Evolutionary conservation across 495 filamentous ascomycete species (phyloP), one percentile per base, ranked within the genome.

Genomic region (Xylaria nigripes): DNA sequence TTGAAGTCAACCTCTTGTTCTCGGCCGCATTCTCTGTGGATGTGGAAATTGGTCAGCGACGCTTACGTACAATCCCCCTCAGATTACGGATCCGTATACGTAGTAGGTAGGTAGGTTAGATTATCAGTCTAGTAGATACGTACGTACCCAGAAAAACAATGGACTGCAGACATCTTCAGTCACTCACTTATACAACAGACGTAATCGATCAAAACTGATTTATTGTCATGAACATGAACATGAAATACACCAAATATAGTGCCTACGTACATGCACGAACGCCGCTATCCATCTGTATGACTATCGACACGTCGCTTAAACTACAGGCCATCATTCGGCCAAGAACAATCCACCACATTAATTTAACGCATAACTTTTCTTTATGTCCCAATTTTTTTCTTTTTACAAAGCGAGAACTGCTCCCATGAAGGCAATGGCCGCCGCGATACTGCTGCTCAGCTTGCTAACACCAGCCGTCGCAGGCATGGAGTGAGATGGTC

Each of bases 401-500:
- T n/a, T 34, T 55, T 50, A 55, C 53, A 68, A 47, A 18, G 58
- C 54, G 19, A 61, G 51, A 16, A 63, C 54, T 36, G 54, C 60
- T 44, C 62, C 65, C 30, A 51, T 56, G 24, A 58, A 19, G 36
- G 59, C 65, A n/a, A 68, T 15, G 25, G 43, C 54, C 16, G 56
- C 63, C 25, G 58, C 62, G 13, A 63, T 25, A 55, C 65, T 57
- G 43, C 62, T 60, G 27, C 58, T 56, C 15, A 65, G 38, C 56
- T 61, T 68, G 18, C 56, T 51, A 18, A 60, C 62, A 55, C 60
- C 65, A 5, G 60, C 65, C 5, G 62, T 65, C 22, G 52, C 51
- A 22, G 61, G 57, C 1, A 60, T 52, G 8, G 63, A 57, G 36
- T 48, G 50, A 27, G 29, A 56, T 41, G 59, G 53, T 2, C 18